Evolutionary conservation across 2,329 filamentous ascomycete genomes (phyloP).

Genomic region (Setomelanomma holmii): DNA sequence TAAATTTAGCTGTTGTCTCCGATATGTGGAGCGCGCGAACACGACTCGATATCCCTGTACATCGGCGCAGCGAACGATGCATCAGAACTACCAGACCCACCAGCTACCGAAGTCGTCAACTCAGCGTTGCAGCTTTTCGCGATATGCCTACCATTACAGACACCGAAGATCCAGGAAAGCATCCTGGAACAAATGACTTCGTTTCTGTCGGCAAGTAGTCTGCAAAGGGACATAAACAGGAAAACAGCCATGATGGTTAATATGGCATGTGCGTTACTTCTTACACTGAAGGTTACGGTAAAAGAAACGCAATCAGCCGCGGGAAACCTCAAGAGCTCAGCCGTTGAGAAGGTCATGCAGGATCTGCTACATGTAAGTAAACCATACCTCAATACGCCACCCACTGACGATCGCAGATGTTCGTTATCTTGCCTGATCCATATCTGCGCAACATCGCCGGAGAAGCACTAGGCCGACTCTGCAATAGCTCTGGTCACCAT

Average conservation of each 20-base stretch:
- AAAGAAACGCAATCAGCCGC: conserved; percentile 77
- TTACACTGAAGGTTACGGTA: conserved; percentile 81
- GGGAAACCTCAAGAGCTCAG: conserved; percentile 75
- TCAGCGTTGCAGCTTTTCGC: conserved; percentile 93
- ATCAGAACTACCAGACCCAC: conserved; percentile 71
- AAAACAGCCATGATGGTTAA: conserved; percentile 93
- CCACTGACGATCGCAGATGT: conserved; percentile 56
- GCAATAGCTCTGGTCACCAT: conserved; percentile 81
- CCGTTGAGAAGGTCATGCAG: conserved; percentile 76
- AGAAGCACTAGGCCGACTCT: conserved; percentile 83
- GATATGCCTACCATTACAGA: conserved; percentile 86
- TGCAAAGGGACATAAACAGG: conserved; percentile 85
- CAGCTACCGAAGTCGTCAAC: conserved; percentile 92
- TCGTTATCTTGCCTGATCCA: conserved; percentile 83
- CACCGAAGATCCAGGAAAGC: conserved; percentile 92
- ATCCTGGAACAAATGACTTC: conserved; percentile 92
- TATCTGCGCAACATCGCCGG: conserved; percentile 87
- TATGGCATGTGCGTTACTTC: conserved; percentile 79
- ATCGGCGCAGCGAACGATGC: conserved; percentile 61
- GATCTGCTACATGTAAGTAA: conserved; percentile 76
- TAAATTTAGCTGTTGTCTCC: conserved; percentile 59
- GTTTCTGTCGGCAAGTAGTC: conserved; percentile 78
- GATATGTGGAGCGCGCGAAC: conserved; percentile 82
- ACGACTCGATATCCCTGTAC: conserved; percentile 86
- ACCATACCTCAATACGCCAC: conserved; percentile 1